Percentiles rank a stretch among this genome's conserved stretches.
phyloP scores from a whole-genome alignment of 1,284 basidiomycete species.

The Paramarasmius palmivorus region DNA sequence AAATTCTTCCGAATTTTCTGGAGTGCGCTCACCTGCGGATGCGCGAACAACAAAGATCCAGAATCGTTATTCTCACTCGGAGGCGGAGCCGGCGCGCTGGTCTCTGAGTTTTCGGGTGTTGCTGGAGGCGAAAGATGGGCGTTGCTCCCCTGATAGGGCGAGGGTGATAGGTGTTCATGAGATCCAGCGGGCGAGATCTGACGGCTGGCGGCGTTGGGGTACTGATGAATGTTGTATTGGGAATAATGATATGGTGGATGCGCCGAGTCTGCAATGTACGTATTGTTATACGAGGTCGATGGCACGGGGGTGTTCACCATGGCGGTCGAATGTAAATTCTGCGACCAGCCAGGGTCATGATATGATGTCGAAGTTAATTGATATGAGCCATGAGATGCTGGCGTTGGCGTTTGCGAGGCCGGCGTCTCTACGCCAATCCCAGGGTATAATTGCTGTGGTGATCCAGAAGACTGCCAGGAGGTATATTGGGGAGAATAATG shows the following conservation, averaged over 20 bases:
- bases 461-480: too few species aligned
- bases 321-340: too few species aligned
- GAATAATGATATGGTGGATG: background rate
- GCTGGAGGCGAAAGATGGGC: background rate
- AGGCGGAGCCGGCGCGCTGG: background rate
- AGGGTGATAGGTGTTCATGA: background rate
- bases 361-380: too few species aligned
- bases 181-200: slow-evolving; percentile 1
- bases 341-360: too few species aligned
- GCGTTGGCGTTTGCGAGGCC: too few species aligned
- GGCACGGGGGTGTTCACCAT: too few species aligned
- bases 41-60: background rate
- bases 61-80: background rate
- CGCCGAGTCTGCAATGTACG: too few species aligned
- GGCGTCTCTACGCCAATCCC: too few species aligned
- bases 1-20: background rate
- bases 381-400: too few species aligned
- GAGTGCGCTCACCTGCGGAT: background rate
- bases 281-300: too few species aligned
- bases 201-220: background rate
- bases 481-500: too few species aligned
- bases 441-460: too few species aligned
- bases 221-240: background rate
- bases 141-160: background rate
- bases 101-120: background rate